phyloP scores from a whole-genome alignment of 495 filamentous ascomycete genomes.

The Cryomyces antarcticus region DNA sequence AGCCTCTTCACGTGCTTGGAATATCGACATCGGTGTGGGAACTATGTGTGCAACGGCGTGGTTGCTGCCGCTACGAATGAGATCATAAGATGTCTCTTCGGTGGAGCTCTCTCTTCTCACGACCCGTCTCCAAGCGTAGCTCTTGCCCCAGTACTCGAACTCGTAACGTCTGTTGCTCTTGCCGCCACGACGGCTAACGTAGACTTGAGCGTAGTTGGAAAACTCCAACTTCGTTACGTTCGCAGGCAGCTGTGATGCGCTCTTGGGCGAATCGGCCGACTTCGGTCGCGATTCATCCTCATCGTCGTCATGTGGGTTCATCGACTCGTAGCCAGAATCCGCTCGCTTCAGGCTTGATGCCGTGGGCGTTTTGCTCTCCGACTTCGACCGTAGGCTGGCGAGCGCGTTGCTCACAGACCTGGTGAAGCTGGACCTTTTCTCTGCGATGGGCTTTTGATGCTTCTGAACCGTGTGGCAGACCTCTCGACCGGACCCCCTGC shows the following conservation, averaged over 20 bases:
- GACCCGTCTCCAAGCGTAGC: slow-evolving; percentile 69
- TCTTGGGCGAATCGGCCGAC: slow-evolving; percentile 17
- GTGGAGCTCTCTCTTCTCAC: slow-evolving; percentile 38
- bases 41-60: slow-evolving; percentile 61
- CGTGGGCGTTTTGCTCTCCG: slow-evolving; percentile 23
- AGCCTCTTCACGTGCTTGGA: slow-evolving; percentile 51
- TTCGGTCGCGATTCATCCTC: slow-evolving; percentile 13
- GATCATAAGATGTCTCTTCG: slow-evolving; percentile 51
- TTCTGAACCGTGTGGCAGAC: slow-evolving; percentile 72
- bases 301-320: slow-evolving; percentile 27
- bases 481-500: slow-evolving; percentile 79
- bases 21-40: slow-evolving; percentile 52
- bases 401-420: slow-evolving; percentile 55
- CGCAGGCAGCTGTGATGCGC: slow-evolving; percentile 24
- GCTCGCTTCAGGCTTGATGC: slow-evolving; percentile 25
- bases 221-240: slow-evolving; percentile 82
- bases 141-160: slow-evolving; percentile 78
- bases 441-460: slow-evolving; percentile 30
- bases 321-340: slow-evolving; percentile 40
- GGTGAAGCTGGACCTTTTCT: slow-evolving; percentile 11
- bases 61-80: slow-evolving; percentile 44
- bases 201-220: slow-evolving; percentile 90
- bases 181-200: slow-evolving; percentile 50
- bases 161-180: slow-evolving; percentile 63
- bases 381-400: slow-evolving; percentile 39